A percentile compares a stretch with the other conserved stretches of the same genome.
Conservation (phyloP, 805 yeast genomes). For the Brettanomyces sp. region DNA sequence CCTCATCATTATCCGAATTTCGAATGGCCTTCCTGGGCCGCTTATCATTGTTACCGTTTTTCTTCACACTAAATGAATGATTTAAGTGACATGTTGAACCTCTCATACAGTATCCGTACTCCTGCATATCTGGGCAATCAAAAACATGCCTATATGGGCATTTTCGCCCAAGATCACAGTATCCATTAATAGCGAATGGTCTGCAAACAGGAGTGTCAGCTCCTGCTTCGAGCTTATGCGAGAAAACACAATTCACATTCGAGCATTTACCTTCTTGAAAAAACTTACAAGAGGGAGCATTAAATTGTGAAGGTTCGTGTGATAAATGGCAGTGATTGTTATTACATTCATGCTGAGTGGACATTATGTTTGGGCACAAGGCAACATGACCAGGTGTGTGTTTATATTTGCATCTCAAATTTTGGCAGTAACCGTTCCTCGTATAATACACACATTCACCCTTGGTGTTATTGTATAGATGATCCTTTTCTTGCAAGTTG, state of each 20-base stretch:
- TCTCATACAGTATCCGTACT: constrained; percentile 48
- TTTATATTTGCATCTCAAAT: constrained; percentile 43
- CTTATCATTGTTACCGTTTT: background rate
- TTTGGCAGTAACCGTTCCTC: constrained; percentile 37
- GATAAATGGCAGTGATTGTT: constrained; percentile 41
- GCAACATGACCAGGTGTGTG: constrained; percentile 46
- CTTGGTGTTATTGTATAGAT: background rate
- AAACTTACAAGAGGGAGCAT: constrained; percentile 51
- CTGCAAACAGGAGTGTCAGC: constrained; percentile 38
- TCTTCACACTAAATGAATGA: constrained; percentile 30
- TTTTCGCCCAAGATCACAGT: constrained; percentile 49
- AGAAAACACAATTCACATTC: constrained; percentile 40
- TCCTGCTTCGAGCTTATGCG: constrained; percentile 36
- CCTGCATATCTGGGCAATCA: constrained; percentile 66
- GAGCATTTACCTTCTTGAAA: constrained; percentile 38
- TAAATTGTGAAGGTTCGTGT: constrained; percentile 50
- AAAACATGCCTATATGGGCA: constrained; percentile 51
- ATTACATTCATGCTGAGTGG: constrained; percentile 36
- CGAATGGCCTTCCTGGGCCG: constrained; percentile 6
- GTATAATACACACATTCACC: constrained; percentile 22
- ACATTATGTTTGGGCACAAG: constrained; percentile 40
- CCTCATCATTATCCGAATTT: constrained; percentile 25
- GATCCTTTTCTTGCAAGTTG: constrained; percentile 5
- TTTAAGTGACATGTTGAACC: constrained; percentile 41
- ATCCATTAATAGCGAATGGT: constrained; percentile 60